phyloP scores from a whole-genome alignment of 2,329 filamentous ascomycete genomes.

The Colletotrichum sp. region DNA sequence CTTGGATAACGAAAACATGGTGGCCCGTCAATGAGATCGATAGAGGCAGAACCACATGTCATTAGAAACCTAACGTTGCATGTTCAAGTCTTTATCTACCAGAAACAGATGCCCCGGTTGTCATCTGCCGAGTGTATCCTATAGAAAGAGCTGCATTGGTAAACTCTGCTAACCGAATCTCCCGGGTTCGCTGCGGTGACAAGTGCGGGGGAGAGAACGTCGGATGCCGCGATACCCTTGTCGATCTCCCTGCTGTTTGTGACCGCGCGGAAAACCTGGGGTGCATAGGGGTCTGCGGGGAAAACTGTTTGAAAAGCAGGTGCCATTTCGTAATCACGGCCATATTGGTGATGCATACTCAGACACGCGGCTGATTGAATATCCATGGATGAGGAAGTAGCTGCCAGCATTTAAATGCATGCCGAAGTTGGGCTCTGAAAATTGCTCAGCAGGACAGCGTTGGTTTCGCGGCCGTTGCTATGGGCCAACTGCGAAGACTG shows the following conservation, averaged over 20 bases:
- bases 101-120: neutral
- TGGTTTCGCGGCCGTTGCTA: rapidly evolving
- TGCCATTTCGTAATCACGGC: neutral
- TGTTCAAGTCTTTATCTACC: neutral
- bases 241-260: neutral
- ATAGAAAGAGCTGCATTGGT: neutral
- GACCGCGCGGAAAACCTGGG: neutral
- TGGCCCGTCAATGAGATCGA: neutral
- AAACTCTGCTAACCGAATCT: neutral
- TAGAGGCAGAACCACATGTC: rapidly evolving
- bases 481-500: rapidly evolving
- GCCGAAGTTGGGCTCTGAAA: rapidly evolving
- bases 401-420: neutral
- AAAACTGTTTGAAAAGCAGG: neutral
- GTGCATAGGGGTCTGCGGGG: neutral
- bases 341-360: neutral
- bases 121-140: neutral
- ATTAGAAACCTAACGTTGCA: neutral
- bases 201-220: neutral
- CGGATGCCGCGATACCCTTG: neutral
- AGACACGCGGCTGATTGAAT: neutral
- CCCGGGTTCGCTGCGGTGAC: neutral
- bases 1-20: neutral
- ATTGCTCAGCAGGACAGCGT: rapidly evolving
- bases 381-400: neutral